Evolutionary conservation across 805 yeast genomes (phyloP).

Genomic region (Yarrowia divulgata): DNA sequence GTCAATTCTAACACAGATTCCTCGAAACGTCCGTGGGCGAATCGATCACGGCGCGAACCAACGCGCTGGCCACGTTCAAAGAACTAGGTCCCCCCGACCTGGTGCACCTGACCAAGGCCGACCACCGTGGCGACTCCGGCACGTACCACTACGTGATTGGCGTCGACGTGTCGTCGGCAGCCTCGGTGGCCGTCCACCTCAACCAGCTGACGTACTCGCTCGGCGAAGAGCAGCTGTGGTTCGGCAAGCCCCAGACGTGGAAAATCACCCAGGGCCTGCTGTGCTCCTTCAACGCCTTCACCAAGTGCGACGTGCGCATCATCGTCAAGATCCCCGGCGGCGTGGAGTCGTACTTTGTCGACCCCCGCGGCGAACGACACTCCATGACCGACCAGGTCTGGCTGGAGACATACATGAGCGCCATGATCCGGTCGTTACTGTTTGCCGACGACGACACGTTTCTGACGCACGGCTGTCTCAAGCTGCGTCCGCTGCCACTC

Average conservation of each 20-base stretch:
- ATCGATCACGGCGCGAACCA: constrained; percentile 60
- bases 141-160: constrained; percentile 64
- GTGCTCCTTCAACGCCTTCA: constrained; percentile 73
- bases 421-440: constrained; percentile 75
- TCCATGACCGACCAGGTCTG: constrained; percentile 50
- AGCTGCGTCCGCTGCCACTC: constrained; percentile 70
- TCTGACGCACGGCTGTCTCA: constrained; percentile 82
- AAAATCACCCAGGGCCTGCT: constrained; percentile 53
- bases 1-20: constrained; percentile 49
- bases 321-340: constrained; percentile 63
- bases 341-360: constrained; percentile 52
- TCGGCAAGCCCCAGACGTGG: constrained; percentile 63
- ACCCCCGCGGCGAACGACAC: constrained; percentile 53
- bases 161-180: constrained; percentile 59
- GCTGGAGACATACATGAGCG: constrained; percentile 65
- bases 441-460: constrained; percentile 81
- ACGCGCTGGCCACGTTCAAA: constrained; percentile 53
- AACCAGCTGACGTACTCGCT: constrained; percentile 56
- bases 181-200: constrained; percentile 64
- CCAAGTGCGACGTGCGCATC: constrained; percentile 75
- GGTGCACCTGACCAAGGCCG: constrained; percentile 57
- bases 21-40: constrained; percentile 60
- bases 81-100: constrained; percentile 82
- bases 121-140: constrained; percentile 57
- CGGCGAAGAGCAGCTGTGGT: constrained; percentile 73